Conservation (phyloP, 345 rosid species). For the Bretschneidera sinensis region DNA sequence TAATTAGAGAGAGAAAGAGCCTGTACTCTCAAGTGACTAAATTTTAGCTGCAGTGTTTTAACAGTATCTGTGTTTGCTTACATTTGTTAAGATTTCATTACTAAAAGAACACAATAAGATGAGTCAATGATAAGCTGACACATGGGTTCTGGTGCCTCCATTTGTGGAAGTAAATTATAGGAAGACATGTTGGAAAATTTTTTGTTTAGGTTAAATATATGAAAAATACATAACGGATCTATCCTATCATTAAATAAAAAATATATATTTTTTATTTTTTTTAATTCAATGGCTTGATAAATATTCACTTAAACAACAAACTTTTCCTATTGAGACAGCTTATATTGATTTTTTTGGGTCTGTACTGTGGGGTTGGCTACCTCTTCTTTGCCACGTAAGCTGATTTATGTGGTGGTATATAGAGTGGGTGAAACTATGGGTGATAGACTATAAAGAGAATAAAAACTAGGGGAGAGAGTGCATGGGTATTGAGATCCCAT, state of each 20-base stretch:
- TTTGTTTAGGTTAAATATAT: no score
- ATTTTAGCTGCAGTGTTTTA: slow-evolving; percentile 5
- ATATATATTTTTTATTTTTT: no score
- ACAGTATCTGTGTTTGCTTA: background rate
- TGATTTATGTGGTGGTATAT: background rate
- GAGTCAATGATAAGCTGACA: slow-evolving; percentile 14
- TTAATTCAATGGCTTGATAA: no score
- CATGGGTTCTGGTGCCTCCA: background rate
- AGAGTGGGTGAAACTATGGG: slow-evolving; percentile 1
- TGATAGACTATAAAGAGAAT: background rate
- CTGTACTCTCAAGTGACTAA: slow-evolving; percentile 1
- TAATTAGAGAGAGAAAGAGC: slow-evolving; percentile 13
- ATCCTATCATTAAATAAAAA: no score
- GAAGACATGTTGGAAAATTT: no score
- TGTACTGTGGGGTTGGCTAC: no score
- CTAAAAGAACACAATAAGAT: slow-evolving; percentile 8
- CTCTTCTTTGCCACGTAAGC: no score
- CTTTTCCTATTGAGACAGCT: no score
- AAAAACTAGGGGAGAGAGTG: slow-evolving; percentile 17
- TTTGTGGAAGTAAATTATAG: no score
- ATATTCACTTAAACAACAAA: no score
- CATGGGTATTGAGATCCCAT: slow-evolving; percentile 42
- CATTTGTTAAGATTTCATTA: slow-evolving; percentile 17
- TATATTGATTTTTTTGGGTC: no score
- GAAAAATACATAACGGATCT: no score